Conservation (phyloP, 768 basidiomycete genomes). For the Serendipita sp. region DNA sequence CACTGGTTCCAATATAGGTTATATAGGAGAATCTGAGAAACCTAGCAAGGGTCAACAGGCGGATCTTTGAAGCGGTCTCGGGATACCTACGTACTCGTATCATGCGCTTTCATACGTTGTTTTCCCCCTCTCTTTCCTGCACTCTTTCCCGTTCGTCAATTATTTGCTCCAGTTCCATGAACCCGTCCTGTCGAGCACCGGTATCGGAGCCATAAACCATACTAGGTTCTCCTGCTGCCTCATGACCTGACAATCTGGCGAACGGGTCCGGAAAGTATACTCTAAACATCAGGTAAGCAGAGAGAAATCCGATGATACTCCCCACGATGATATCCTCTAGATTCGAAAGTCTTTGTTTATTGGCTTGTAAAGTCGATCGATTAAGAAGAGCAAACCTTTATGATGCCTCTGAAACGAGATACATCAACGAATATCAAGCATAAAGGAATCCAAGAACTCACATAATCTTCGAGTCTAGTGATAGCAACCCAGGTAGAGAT, state of each 20-base stretch:
- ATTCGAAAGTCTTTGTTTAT: constrained; percentile 18
- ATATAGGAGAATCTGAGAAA: too few species aligned
- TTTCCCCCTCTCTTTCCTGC: background rate
- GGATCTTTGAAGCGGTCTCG: too few species aligned
- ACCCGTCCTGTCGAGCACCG: background rate
- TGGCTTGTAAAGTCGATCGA: constrained; percentile 29
- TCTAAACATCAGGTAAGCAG: constrained; percentile 33
- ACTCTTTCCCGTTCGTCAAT: background rate
- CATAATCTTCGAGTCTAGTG: constrained; percentile 48
- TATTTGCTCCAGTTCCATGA: background rate
- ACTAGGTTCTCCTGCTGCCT: background rate
- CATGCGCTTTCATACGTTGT: background rate
- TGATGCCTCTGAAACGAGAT: constrained; percentile 4
- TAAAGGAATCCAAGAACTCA: constrained; percentile 19
- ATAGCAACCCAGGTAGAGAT: constrained; percentile 48
- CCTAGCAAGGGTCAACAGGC: too few species aligned
- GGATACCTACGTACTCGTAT: too few species aligned
- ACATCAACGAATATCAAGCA: background rate
- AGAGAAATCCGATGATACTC: constrained; percentile 36
- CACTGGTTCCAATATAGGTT: too few species aligned
- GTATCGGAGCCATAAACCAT: background rate
- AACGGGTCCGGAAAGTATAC: constrained; percentile 55
- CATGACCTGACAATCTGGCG: constrained; percentile 11
- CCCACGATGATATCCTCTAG: constrained; percentile 55
- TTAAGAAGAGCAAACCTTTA: background rate